phyloP scores from a whole-genome alignment of 2,329 filamentous ascomycete genomes.

The Apiospora arundinis region DNA sequence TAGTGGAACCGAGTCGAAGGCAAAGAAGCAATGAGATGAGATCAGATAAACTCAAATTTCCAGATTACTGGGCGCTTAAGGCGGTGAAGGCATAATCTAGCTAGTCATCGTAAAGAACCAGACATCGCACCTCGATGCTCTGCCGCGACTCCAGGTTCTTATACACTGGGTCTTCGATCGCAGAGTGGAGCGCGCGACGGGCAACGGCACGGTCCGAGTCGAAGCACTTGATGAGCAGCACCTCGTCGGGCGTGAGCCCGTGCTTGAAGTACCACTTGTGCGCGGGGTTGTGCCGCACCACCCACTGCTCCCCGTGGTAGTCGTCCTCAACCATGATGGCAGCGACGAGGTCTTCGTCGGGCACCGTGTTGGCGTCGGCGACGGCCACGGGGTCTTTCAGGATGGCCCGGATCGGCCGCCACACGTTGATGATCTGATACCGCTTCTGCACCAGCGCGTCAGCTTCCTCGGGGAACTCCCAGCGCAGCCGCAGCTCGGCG shows the following conservation, averaged over 20 bases:
- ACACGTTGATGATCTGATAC: conserved; percentile 59
- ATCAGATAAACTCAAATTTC: neutral
- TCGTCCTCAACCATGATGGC: conserved; percentile 33
- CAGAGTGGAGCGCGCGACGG: conserved; percentile 56
- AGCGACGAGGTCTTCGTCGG: conserved; percentile 54
- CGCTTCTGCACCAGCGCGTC: conserved; percentile 47
- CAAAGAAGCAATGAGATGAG: neutral
- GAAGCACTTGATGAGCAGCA: conserved; percentile 64
- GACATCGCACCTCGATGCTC: conserved; percentile 60
- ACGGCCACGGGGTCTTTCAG: conserved; percentile 59
- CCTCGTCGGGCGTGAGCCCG: conserved; percentile 56
- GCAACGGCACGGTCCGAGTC: conserved; percentile 61
- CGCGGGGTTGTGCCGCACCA: conserved; percentile 44
- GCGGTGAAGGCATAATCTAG: neutral
- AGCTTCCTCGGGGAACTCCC: conserved; percentile 46
- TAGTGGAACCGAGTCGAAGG: neutral
- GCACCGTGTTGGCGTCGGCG: conserved; percentile 54
- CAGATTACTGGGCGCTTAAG: too few species aligned
- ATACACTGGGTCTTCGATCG: conserved; percentile 53
- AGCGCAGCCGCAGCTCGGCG: conserved; percentile 43
- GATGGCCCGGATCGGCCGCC: conserved; percentile 55
- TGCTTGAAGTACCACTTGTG: conserved; percentile 59
- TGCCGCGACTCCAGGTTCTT: conserved; percentile 55
- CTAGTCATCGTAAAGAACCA: conserved; percentile 49
- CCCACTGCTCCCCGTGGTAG: conserved; percentile 52